Evolutionary conservation across 345 rosid genomes (phyloP).

Genomic region (Populus davidiana): DNA sequence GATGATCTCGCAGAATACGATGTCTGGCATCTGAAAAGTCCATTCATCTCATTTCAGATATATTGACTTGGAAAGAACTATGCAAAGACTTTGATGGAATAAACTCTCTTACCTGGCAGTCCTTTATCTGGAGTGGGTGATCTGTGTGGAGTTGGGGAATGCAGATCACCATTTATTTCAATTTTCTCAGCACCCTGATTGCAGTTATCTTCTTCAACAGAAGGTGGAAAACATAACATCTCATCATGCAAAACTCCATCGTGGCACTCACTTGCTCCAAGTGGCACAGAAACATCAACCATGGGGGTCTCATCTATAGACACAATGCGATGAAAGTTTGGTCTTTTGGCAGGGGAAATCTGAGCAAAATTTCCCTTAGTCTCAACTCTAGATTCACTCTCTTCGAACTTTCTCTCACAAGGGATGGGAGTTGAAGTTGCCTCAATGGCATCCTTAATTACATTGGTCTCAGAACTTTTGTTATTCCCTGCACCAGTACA

Average conservation of each 20-base stretch:
- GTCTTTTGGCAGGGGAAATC: background rate
- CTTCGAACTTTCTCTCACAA: constrained; percentile 12
- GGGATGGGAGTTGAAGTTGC: constrained; percentile 15
- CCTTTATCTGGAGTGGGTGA: constrained; percentile 27
- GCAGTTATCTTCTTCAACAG: constrained; percentile 18
- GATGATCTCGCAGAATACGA: constrained; percentile 11
- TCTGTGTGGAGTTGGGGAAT: constrained; percentile 24
- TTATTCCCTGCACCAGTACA: constrained; percentile 18
- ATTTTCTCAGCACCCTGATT: constrained; percentile 13
- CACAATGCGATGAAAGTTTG: constrained; percentile 5
- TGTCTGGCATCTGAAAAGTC: constrained; percentile 39
- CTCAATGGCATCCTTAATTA: constrained; percentile 24
- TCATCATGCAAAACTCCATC: constrained; percentile 15
- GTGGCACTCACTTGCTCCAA: constrained; percentile 7
- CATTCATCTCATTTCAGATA: constrained; percentile 2
- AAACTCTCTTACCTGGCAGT: constrained; percentile 41
- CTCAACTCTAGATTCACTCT: constrained; percentile 10
- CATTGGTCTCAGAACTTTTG: constrained; percentile 17
- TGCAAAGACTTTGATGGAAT: background rate
- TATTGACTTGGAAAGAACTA: background rate
- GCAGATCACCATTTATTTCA: constrained; percentile 21
- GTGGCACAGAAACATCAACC: constrained; percentile 23
- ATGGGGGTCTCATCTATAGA: constrained; percentile 19
- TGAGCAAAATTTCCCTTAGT: constrained; percentile 7
- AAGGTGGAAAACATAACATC: constrained; percentile 8